A percentile compares a stretch with the other conserved stretches of the same genome.
Conservation (phyloP, 495 filamentous ascomycete genomes). For the Niebla homalea region DNA sequence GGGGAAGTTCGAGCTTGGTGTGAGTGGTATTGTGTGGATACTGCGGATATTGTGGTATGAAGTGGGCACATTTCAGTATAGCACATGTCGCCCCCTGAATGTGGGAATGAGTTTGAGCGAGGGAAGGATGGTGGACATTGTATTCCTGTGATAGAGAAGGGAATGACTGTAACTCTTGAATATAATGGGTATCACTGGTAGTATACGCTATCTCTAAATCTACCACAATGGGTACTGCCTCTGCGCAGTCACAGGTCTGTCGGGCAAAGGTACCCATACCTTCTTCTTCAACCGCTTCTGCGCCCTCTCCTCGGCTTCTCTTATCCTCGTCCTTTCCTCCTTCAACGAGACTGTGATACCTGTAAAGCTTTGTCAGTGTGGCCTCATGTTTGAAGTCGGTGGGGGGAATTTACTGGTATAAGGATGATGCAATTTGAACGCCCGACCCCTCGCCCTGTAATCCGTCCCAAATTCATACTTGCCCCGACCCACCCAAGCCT, state of each 20-base stretch:
- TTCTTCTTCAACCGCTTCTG: constrained; percentile 53
- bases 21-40: no score
- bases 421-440: constrained; percentile 48
- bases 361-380: constrained; percentile 16
- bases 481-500: constrained; percentile 85
- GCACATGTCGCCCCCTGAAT: no score
- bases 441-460: constrained; percentile 55
- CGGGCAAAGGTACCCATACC: constrained; percentile 76
- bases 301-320: constrained; percentile 62
- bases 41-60: no score
- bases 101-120: no score
- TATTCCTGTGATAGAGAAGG: no score
- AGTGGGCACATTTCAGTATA: no score
- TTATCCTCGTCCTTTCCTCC: constrained; percentile 78
- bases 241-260: constrained; percentile 63
- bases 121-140: no score
- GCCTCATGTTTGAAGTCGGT: not conserved
- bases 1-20: no score
- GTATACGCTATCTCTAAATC: no score
- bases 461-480: constrained; percentile 39
- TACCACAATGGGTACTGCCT: constrained; percentile 85
- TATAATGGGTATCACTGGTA: no score
- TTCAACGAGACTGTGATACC: constrained; percentile 76
- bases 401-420: constrained; percentile 49
- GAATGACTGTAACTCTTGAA: no score